Conservation (phyloP, 73 alveolate genomes). For the Halteria grandinella region DNA sequence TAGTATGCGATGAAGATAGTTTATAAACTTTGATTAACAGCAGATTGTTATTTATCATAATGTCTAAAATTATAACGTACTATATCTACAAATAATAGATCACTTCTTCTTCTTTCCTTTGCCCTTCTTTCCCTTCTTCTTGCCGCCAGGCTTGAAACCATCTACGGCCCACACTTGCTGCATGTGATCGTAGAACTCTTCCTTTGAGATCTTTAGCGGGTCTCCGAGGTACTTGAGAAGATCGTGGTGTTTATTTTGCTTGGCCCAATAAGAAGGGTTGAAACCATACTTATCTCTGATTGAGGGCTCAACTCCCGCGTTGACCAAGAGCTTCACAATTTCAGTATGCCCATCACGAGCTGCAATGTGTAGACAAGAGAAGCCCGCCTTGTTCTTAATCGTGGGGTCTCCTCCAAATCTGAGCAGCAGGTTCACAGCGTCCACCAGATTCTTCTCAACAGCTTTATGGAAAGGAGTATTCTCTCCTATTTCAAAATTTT, state of each 20-base stretch:
- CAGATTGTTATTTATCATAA: no score
- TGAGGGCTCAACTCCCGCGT: constrained; percentile 75
- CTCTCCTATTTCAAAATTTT: constrained; percentile 75
- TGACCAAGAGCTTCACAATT: constrained; percentile 52
- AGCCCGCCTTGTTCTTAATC: constrained; percentile 68
- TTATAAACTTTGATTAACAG: no score
- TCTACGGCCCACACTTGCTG: constrained; percentile 42
- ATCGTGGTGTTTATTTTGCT: constrained; percentile 58
- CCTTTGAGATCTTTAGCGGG: constrained; percentile 70
- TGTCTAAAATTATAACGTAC: no score
- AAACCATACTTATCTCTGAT: constrained; percentile 79
- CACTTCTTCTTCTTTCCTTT: constrained; percentile 69
- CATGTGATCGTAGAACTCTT: constrained; percentile 63
- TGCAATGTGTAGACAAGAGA: constrained; percentile 80
- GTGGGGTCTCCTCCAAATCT: constrained; percentile 84
- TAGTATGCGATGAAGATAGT: no score
- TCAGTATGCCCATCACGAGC: constrained; percentile 72
- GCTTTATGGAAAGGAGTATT: constrained; percentile 87
- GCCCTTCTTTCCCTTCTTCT: constrained; percentile 45
- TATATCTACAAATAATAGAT: no score
- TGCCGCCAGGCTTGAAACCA: constrained; percentile 55
- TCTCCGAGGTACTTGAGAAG: constrained; percentile 59
- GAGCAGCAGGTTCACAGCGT: constrained; percentile 66
- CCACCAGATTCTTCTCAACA: constrained; percentile 69
- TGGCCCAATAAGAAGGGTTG: constrained; percentile 83